A percentile compares a stretch with the other conserved stretches of the same genome.
Conservation (phyloP, 164 flowering plant species). For the Stephania yunnanensis region DNA sequence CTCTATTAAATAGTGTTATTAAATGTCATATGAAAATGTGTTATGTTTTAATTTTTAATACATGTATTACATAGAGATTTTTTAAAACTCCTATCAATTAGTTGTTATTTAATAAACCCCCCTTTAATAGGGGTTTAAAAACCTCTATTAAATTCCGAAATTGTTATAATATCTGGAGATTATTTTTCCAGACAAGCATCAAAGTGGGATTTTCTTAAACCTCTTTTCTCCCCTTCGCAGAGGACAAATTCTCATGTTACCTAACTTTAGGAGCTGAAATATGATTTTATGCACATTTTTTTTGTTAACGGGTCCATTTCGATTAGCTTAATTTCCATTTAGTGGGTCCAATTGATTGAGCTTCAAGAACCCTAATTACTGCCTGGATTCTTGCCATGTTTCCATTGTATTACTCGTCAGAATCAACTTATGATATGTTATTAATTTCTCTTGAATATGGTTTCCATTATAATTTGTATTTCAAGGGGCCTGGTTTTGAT, state of each 20-base stretch:
- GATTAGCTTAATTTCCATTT: not conserved
- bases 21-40: no score
- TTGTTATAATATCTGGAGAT: no score
- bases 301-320: not conserved
- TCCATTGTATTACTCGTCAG: not conserved
- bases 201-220: not conserved
- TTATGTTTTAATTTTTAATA: no score
- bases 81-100: no score
- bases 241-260: not conserved
- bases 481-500: not conserved
- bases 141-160: no score
- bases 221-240: not conserved
- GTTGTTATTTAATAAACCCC: no score
- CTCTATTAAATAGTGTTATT: no score
- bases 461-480: not conserved
- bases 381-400: not conserved
- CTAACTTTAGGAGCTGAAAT: not conserved
- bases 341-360: not conserved
- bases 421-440: not conserved
- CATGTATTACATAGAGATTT: no score
- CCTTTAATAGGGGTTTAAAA: no score
- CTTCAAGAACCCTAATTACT: not conserved
- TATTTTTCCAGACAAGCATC: not conserved
- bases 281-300: not conserved
- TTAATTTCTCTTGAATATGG: not conserved